A percentile compares a stretch with the other conserved stretches of the same genome.
phyloP scores from a whole-genome alignment of 2,329 filamentous ascomycete genomes.

The Sarocladiaceae sp. region DNA sequence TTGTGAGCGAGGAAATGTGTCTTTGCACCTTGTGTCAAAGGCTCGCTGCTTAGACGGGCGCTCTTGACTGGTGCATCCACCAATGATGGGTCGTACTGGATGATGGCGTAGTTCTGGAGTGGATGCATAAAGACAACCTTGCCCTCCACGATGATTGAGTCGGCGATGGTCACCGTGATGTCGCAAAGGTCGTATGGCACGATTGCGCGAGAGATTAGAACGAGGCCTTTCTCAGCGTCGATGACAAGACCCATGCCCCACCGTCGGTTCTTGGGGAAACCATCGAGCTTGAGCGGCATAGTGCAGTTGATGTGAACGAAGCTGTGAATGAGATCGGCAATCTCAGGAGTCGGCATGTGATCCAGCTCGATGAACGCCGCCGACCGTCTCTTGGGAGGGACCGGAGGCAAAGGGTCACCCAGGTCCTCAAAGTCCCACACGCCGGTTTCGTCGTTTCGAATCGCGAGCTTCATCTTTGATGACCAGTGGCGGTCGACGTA shows the following conservation, averaged over 20 bases:
- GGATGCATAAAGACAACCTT: slow-evolving; percentile 96
- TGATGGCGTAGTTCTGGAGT: slow-evolving; percentile 90
- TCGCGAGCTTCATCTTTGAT: slow-evolving; percentile 85
- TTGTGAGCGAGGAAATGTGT: slow-evolving; percentile 99
- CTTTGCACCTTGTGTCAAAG: slow-evolving; percentile 86
- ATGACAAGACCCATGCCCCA: slow-evolving; percentile 97
- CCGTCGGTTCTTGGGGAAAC: slow-evolving; percentile 91
- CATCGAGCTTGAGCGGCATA: slow-evolving; percentile 94
- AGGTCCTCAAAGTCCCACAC: slow-evolving; percentile 93
- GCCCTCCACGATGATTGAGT: slow-evolving; percentile 89
- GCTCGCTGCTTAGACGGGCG: slow-evolving; percentile 72
- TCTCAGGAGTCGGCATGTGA: slow-evolving; percentile 78
- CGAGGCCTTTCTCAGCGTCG: slow-evolving; percentile 90
- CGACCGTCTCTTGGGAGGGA: slow-evolving; percentile 64
- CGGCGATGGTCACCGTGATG: slow-evolving; percentile 91
- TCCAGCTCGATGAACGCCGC: slow-evolving; percentile 90
- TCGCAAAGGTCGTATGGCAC: slow-evolving; percentile 96
- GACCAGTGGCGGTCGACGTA: slow-evolving; percentile 95
- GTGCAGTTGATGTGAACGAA: slow-evolving; percentile 90
- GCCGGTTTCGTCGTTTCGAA: slow-evolving; percentile 83
- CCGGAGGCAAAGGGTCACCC: slow-evolving; percentile 70
- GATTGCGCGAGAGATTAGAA: slow-evolving; percentile 88
- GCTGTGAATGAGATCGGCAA: slow-evolving; percentile 88
- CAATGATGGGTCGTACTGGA: slow-evolving; percentile 87
- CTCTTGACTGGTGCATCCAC: slow-evolving; percentile 93